A percentile compares a stretch with the other conserved stretches of the same genome.
phyloP scores from a whole-genome alignment of 1,139 yeast genomes.

The Hanseniaspora uvarum region DNA sequence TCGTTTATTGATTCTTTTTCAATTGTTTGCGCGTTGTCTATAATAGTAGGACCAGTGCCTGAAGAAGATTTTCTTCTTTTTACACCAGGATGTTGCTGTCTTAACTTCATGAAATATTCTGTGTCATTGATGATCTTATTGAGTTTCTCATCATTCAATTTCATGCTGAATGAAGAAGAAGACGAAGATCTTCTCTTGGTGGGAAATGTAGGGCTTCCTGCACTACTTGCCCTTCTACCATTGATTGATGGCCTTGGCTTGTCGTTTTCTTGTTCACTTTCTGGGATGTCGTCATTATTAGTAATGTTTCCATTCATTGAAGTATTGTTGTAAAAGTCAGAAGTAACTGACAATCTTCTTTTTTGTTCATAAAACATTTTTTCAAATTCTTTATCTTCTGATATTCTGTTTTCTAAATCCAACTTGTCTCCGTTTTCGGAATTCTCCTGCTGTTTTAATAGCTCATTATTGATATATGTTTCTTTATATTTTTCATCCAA shows the following conservation, averaged over 20 bases:
- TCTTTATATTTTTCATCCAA: conserved; percentile 40
- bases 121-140: conserved; percentile 26
- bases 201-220: conserved; percentile 15
- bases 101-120: conserved; percentile 8
- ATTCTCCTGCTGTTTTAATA: conserved; percentile 25
- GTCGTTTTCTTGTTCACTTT: background rate
- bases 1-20: conserved; percentile 19
- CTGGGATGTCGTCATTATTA: conserved; percentile 13
- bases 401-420: background rate
- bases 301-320: conserved; percentile 13
- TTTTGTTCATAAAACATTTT: conserved; percentile 32
- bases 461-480: conserved; percentile 27
- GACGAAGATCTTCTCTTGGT: conserved; percentile 16
- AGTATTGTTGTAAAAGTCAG: conserved; percentile 21
- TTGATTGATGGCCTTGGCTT: conserved; percentile 18
- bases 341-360: conserved; percentile 31
- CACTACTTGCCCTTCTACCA: conserved; percentile 14
- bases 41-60: background rate
- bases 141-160: conserved; percentile 31
- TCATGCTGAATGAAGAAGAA: conserved; percentile 23
- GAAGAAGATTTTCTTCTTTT: conserved; percentile 7
- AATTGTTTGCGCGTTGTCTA: conserved; percentile 16
- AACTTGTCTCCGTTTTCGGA: conserved; percentile 13
- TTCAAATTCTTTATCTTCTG: conserved; percentile 20
- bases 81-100: conserved; percentile 3